These are phyloP conservation scores for Solidago caesia DNA, from an alignment of 129 eudicot species.

Conservation along the genomic window DNA sequence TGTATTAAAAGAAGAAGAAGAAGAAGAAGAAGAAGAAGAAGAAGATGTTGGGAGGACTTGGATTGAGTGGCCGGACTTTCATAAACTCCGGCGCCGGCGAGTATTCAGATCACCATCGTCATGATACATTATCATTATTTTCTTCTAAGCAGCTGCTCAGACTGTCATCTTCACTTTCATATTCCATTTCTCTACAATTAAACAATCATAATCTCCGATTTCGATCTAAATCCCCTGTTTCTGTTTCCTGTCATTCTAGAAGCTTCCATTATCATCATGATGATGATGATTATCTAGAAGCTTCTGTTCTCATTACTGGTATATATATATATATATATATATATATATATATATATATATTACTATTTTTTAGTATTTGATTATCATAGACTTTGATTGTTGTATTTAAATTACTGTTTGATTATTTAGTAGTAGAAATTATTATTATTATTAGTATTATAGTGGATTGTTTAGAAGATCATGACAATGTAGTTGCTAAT, in stretches of 20 bases:
- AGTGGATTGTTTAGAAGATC: neutral
- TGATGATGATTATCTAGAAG: slow-evolving; percentile 55
- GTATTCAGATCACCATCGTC: slow-evolving; percentile 29
- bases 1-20: neutral
- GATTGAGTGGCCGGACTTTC: slow-evolving; percentile 24
- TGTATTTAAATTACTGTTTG: neutral
- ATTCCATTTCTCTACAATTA: slow-evolving; percentile 17
- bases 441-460: too few relatives aligned
- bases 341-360: neutral
- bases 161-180: slow-evolving; percentile 24
- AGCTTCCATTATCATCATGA: slow-evolving; percentile 22
- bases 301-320: slow-evolving; percentile 61
- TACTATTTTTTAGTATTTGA: neutral
- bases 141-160: slow-evolving; percentile 3
- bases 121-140: slow-evolving; percentile 2
- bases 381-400: neutral
- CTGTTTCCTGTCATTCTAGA: slow-evolving; percentile 36
- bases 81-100: slow-evolving; percentile 31
- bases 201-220: slow-evolving; percentile 5
- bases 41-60: slow-evolving; percentile 39
- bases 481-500: slow-evolving; percentile 15
- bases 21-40: neutral
- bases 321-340: too few relatives aligned
- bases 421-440: neutral
- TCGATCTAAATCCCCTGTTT: slow-evolving; percentile 19